Evolutionary conservation across 306 rosid genomes (phyloP), one percentile per base, ranked within the genome.

Genomic region (Citrullus mucosospermus): DNA sequence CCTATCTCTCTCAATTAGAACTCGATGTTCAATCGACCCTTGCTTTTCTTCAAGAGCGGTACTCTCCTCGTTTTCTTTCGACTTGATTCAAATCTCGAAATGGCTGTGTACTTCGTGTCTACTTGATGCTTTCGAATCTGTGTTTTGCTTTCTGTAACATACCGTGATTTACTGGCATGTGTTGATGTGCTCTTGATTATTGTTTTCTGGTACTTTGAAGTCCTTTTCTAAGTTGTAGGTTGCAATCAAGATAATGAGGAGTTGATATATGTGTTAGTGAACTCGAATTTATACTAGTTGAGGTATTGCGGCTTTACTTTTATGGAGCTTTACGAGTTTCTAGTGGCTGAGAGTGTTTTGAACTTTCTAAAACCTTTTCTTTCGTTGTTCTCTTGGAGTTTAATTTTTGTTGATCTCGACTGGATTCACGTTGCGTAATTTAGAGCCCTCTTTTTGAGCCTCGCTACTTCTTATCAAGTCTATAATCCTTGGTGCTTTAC

Each of bases 31-130:
- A 88, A 85, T 88, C 97, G 2, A 87, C 94, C 81, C 92, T 87
- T 54, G 86, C 91, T 71, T 89, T 91, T 79, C 91, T 91, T 58
- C 91, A 83, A 80, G 88, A 89, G 85, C 87, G 98, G 95, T 91
- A 69, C 38, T 68, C 68, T 32, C 59, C 62, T 54, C 16, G 11
- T 70, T 75, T 51, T 62, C 22, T 39, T 53, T 74, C 39, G 2
- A 32, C 20, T 13, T 71, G 38, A 48, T 73, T 73, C 77, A 9
- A 50, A 73, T 73, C 25, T 13, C 3, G 77, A 30, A 73, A 73
- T 73, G 60, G 34, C 56, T 44, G 13, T 51, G 60, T 73, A 50
- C 5, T 73, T 73, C 22, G 14, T 5, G 39, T 48, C 58, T 46
- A 9, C 22, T 71, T 1, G 41, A 71, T 25, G 57, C 20, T 25